Base-by-base conservation (phyloP, 345 rosid species). In the Crucihimalaya himalaica region DNA sequence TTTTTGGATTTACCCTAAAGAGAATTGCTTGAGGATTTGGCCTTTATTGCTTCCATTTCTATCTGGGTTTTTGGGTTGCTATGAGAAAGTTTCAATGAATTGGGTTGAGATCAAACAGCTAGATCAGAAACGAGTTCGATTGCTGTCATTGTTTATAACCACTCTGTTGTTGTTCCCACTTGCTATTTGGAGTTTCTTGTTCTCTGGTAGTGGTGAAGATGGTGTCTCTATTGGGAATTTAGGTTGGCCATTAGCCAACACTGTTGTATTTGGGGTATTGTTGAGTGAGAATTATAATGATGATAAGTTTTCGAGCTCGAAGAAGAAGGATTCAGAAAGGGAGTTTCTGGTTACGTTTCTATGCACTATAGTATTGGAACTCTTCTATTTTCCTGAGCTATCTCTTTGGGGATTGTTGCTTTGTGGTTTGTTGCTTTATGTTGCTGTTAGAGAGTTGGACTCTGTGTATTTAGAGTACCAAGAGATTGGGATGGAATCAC, bases 211-310 rank as follows among this genome's bases (percentile, higher is more conserved):
- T 19, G 88, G 68, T 61, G 82, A 78, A 11, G 84, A 66, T 50
- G 81, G 76, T 64, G 81, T 89, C 76, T 86, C 92, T 2, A 5
- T 91, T 52, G 84, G 73, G 51, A 87, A 71, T 68, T 76, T 91
- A 37, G 90, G 89, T 46, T 94, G 98, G 98, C 98, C 98, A 56
- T 78, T 94, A 62, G 95, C 82, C 48, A 91, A 91, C 66, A 91
- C 88, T 51, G 96, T 91, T 73, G 89, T 94, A 20, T 94, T 91
- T 40, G 98, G 97, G 27, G 97, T 94, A 39, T 81, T 91, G 25
- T 69, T 94, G 80, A 89, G 83, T 76, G 97, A 91, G 80, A 94
- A 73, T 81, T 89, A 82, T 69, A 76, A 77, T 68, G 90, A 89
- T 31, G 92, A 85, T 65, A 89, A 87, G 87, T 52, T 82, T 15